Evolutionary conservation across 805 yeast species (phyloP), one percentile per base, ranked within the genome.

Genomic region (Wickerhamomyces tratensis): DNA sequence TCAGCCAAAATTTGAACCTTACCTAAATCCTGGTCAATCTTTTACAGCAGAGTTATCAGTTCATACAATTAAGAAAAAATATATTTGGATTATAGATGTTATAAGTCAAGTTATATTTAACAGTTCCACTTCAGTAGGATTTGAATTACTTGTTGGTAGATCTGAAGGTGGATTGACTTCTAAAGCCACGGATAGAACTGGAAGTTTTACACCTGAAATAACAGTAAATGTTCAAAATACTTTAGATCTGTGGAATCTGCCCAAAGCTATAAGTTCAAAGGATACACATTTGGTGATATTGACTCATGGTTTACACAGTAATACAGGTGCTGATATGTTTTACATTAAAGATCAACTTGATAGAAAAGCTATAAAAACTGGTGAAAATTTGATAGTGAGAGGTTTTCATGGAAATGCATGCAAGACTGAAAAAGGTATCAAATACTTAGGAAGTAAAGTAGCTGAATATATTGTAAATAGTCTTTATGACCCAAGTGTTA

Each of bases 291-390:
- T 85, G 46, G 86, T 84, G 14, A 60, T 85, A 1, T 55, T 84
- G 35, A 80, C 89, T 0, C 94, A 85, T 59, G 95, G 95, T 0
- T 62, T 85, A 35, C 89, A 82, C 58, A 81, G 91, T 2, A 85
- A 85, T 54, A 75, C 79, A 0, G 72, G 85, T 1, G 79, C 88
- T 1, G 95, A 85, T 58, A 72, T 85, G 85, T 65, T 74, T 31
- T 84, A 81, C 50, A 52, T 85, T 38, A 84, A 82, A 51, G 93
- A 85, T 49, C 75, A 75, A 51, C 71, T 82, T 5, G 86, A 81
- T 48, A 54, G 58, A 20, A 52, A 50, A 40, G 62, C 71, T 1
- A 56, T 51, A 7, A 51, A 51, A n/a, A 58, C 69, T 0, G 62
- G 65, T 5, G 83, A 79, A 34, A 72, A 76, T 39, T 58, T 82